Evolutionary conservation across 345 rosid genomes (phyloP), one percentile per base, ranked within the genome.

Genomic region (Pistacia vera): DNA sequence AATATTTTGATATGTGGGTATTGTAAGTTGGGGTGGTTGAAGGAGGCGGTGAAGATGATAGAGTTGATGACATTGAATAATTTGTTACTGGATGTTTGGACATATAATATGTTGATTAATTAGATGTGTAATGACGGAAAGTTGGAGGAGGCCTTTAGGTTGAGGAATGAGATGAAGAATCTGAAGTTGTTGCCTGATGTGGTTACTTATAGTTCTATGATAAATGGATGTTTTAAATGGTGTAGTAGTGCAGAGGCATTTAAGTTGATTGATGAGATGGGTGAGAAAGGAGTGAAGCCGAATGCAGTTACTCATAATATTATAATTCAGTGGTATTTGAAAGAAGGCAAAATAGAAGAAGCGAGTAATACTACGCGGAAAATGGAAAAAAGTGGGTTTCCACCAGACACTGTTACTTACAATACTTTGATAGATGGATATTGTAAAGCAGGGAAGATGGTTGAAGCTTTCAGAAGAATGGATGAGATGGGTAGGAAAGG

Each of bases 151-250:
- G 99, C 93, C 0, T 78, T 88, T 46, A 75, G 83, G 72, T 76
- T 93, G 75, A 86, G 79, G 64, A 88, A 84, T 78, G 94, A 89
- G 83, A 90, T 95, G 92, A 90, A 90, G 81, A 83, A 70, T 69
- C 73, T 85, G 66, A 86, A 88, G 81, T 79, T 93, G 78, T 48
- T 75, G n/a, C 95, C 96, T 0, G 96, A 95, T 88, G 92, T 88
- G 73, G 94, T 93, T 70, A 91, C 94, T 0, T 93, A 89, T 83
- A 93, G 88, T 74, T 89, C 97, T 2, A 77, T 93, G 87, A 89
- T 95, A 70, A 85, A 92, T 75, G 93, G 92, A 63, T 95, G 89
- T 86, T 95, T 92, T 51, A 77, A 86, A 46, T 66, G 66, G 48
- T 85, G 84, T 66, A 70, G 76, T 68, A 78, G 87, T 63, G 74